A percentile compares a stretch with the other conserved stretches of the same genome.
phyloP scores from a whole-genome alignment of 345 rosid species.

The Euphorbia lathyris region DNA sequence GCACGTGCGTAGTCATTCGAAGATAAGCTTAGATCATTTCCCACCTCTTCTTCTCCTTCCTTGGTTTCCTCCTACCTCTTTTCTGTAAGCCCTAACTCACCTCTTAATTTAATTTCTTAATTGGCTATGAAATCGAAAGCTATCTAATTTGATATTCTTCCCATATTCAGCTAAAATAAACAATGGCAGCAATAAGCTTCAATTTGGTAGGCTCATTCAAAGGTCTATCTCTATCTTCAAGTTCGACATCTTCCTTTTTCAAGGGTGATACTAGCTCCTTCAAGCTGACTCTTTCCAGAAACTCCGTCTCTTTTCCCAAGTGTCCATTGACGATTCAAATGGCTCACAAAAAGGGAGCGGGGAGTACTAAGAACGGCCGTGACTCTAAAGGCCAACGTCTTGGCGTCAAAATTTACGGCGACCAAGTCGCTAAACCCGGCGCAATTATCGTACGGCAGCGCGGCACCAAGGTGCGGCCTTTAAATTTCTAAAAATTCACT shows the following conservation, averaged over 20 bases:
- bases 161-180: not conserved
- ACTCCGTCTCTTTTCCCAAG: constrained; percentile 42
- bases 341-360: constrained; percentile 98
- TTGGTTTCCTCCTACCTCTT: not conserved
- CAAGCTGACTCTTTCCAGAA: constrained; percentile 22
- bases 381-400: constrained; percentile 85
- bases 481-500: not conserved
- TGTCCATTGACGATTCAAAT: constrained; percentile 64
- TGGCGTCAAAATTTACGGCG: constrained; percentile 90
- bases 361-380: constrained; percentile 99
- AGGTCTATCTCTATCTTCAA: constrained; percentile 56
- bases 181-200: constrained; percentile 31
- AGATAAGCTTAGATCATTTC: not conserved
- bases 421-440: constrained; percentile 90
- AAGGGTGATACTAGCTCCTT: constrained; percentile 39
- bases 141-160: not conserved
- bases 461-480: constrained; percentile 73
- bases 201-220: constrained; percentile 57
- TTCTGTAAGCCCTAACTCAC: not conserved
- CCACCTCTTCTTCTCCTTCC: not conserved
- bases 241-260: constrained; percentile 54
- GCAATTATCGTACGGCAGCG: constrained; percentile 93
- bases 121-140: not conserved
- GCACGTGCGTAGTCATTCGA: too few species aligned
- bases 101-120: not conserved